Evolutionary conservation across 2,329 filamentous ascomycete species (phyloP), one percentile per base, ranked within the genome.

Genomic region (Neonectria sp.): DNA sequence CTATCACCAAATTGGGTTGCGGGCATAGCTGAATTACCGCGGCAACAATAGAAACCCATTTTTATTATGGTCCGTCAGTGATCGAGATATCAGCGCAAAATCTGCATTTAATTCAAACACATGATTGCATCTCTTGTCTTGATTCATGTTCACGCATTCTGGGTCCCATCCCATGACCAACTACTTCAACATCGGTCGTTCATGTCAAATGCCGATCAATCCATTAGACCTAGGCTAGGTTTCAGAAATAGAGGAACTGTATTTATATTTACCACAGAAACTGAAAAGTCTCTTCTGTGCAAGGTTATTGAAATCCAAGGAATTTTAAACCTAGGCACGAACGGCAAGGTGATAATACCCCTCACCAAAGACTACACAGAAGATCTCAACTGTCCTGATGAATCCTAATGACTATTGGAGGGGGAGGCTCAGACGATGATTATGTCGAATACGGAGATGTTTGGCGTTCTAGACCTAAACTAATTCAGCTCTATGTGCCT

Each of bases 1-100:
- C 51, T 55, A 61, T 61, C 29, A n/a, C 27, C 51, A n/a, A 48
- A 24, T 21, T 29, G 11, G 5, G 24, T 46, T 53, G 25, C 6
- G 35, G 24, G 21, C 48, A 17, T 15, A 15, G 15, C 21, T 3
- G 11, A 35, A 35, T 13, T 33, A 5, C 4, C 11, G 33, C 3
- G 37, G 13, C 29, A 51, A 15, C 35, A 15, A 35, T 49, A 3
- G 25, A 27, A 35, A 12, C 9, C 3, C 3, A 3, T 1, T 43
- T n/a, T 8, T 6, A 9, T 4, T 8, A 21, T 0, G 2, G 3
- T 4, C 11, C 33, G 13, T 13, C 12, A 35, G 4, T 13, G 33
- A 35, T 35, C 3, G 11, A 13, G 3, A 35, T 11, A 13, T 9
- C 33, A 35, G 11, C 11, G 33, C 3, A 13, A 12, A 12, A 9